Evolutionary conservation across 371 early-diverging fungal species (phyloP).

Genomic region (Mucor plumbeus): DNA sequence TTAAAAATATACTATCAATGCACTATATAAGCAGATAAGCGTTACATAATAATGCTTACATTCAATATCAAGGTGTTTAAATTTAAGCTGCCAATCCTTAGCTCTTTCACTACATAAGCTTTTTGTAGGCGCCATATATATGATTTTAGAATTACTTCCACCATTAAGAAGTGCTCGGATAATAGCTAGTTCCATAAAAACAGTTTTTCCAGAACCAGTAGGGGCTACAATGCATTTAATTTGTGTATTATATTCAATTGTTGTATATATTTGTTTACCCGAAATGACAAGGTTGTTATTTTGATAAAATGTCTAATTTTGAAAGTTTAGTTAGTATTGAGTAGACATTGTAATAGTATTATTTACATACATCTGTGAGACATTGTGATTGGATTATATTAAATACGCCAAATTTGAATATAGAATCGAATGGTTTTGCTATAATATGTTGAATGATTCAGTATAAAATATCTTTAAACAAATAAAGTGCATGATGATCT

Average conservation of each 20-base stretch:
- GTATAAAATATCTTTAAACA: background rate
- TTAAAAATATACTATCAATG: background rate
- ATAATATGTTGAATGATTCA: background rate
- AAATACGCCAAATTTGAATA: conserved; percentile 60
- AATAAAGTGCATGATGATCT: background rate
- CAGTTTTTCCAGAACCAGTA: conserved; percentile 89
- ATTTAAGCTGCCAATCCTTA: conserved; percentile 69
- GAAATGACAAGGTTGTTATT: conserved; percentile 65
- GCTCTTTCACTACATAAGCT: conserved; percentile 79
- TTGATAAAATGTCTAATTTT: conserved; percentile 35
- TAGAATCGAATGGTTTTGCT: conserved; percentile 39
- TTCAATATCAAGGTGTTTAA: conserved; percentile 58
- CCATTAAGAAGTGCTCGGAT: conserved; percentile 49
- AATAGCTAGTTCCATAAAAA: conserved; percentile 75
- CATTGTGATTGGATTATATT: conserved; percentile 73
- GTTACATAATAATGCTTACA: conserved; percentile 36
- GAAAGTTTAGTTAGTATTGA: background rate
- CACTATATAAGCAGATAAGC: background rate
- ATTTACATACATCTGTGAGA: conserved; percentile 52
- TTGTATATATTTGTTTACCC: conserved; percentile 31
- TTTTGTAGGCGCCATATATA: conserved; percentile 91
- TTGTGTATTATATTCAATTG: background rate
- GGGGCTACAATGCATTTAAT: conserved; percentile 62
- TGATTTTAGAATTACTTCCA: conserved; percentile 49
- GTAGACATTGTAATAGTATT: background rate